Evolutionary conservation across 805 yeast genomes (phyloP).

Genomic region (Candida broadrunensis): DNA sequence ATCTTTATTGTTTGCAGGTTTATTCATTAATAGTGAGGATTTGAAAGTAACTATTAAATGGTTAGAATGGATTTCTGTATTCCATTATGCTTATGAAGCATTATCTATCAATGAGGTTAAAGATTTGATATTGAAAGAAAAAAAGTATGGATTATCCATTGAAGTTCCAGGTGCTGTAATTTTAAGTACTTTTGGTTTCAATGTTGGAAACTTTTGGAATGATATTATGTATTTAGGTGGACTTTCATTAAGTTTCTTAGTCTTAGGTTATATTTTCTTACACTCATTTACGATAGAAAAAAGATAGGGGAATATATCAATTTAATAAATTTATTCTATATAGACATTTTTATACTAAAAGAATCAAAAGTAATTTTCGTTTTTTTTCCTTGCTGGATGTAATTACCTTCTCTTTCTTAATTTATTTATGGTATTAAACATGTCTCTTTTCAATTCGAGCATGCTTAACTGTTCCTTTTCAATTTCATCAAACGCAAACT

Average conservation of each 20-base stretch:
- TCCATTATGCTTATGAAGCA: constrained; percentile 96
- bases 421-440: constrained; percentile 43
- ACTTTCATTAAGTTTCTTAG: constrained; percentile 56
- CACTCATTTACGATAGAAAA: constrained; percentile 73
- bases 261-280: constrained; percentile 72
- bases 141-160: constrained; percentile 87
- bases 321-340: background rate
- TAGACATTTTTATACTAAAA: background rate
- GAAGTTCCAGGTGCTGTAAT: constrained; percentile 98
- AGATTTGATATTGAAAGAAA: constrained; percentile 77
- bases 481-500: constrained; percentile 37
- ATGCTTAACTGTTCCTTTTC: constrained; percentile 69
- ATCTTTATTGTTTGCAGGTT: constrained; percentile 87
- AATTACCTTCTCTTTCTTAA: background rate
- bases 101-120: constrained; percentile 89
- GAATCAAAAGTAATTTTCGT: background rate
- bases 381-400: background rate
- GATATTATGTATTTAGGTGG: constrained; percentile 63
- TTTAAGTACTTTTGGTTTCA: constrained; percentile 90
- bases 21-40: constrained; percentile 81
- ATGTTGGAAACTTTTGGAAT: constrained; percentile 67
- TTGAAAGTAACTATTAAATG: constrained; percentile 53
- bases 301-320: constrained; percentile 34
- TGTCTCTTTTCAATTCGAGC: constrained; percentile 67
- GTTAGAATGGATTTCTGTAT: constrained; percentile 81